Evolutionary conservation across 75 land plant genomes (phyloP).

Genomic region (Chamaecyparis obtusa): DNA sequence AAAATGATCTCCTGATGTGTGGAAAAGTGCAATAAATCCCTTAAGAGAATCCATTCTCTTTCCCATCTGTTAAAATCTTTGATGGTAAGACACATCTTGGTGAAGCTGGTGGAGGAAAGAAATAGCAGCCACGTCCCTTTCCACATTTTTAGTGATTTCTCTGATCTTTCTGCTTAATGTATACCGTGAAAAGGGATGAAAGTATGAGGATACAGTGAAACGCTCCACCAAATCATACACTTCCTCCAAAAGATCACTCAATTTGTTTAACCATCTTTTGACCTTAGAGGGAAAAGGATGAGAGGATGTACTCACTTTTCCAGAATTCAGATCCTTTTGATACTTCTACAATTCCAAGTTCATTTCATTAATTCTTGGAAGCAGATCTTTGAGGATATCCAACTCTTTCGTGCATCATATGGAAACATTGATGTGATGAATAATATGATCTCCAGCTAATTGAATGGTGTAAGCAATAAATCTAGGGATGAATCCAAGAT

Average conservation of each 20-base stretch:
- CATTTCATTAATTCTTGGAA: neutral
- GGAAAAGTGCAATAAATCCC: no score
- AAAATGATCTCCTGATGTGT: no score
- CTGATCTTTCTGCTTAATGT: no score
- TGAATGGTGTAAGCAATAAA: neutral
- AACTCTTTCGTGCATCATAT: neutral
- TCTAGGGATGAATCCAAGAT: neutral
- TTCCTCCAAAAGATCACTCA: neutral
- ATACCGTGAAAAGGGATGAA: no score
- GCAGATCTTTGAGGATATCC: neutral
- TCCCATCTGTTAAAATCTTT: no score
- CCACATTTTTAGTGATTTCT: no score
- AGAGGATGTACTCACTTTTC: neutral
- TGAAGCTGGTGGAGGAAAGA: no score
- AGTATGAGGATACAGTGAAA: no score
- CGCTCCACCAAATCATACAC: neutral
- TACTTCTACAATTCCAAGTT: no score
- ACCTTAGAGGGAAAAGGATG: neutral
- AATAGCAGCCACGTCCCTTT: no score
- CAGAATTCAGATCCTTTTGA: neutral
- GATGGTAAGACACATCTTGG: no score
- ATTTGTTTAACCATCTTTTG: neutral
- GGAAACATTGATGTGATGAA: neutral
- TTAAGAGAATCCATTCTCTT: no score
- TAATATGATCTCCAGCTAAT: neutral